These are phyloP conservation scores for Eutrema yunnanense DNA, from an alignment of 345 rosid species.

Conservation along the genomic window DNA sequence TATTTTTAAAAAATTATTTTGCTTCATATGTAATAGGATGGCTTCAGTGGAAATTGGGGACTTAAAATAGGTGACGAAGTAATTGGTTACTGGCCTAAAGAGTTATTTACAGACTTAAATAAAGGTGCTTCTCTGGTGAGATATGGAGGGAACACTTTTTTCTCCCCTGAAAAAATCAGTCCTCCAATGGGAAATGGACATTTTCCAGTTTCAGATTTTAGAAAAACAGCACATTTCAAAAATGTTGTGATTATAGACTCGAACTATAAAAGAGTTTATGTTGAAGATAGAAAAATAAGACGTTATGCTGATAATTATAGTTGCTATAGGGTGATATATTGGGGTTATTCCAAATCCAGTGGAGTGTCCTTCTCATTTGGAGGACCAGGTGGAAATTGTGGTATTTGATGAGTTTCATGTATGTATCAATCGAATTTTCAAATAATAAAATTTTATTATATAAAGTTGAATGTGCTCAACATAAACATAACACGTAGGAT, in stretches of 20 bases:
- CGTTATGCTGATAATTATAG: not conserved
- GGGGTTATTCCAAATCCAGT: not conserved
- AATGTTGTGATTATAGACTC: not conserved
- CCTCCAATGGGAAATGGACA: constrained; percentile 22
- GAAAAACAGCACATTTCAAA: not conserved
- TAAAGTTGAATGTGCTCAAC: too few species aligned
- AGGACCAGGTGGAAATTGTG: constrained; percentile 20
- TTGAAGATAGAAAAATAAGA: not conserved
- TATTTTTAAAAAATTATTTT: not conserved
- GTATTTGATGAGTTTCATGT: not conserved
- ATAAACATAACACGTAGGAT: too few species aligned
- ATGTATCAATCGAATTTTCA: too few species aligned
- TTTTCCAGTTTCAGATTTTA: not conserved
- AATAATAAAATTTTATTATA: too few species aligned
- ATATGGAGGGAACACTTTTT: constrained; percentile 13
- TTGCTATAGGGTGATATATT: not conserved
- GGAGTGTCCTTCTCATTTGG: not conserved
- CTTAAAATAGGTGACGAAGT: not conserved
- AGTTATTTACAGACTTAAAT: not conserved
- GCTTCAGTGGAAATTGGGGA: not conserved
- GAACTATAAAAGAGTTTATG: not conserved
- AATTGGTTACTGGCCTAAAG: constrained; percentile 20
- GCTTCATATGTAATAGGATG: constrained; percentile 14
- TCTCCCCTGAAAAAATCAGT: not conserved
- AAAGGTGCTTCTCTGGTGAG: not conserved